Conservation (phyloP, 768 basidiomycete genomes). For the Phylloporus sp. region DNA sequence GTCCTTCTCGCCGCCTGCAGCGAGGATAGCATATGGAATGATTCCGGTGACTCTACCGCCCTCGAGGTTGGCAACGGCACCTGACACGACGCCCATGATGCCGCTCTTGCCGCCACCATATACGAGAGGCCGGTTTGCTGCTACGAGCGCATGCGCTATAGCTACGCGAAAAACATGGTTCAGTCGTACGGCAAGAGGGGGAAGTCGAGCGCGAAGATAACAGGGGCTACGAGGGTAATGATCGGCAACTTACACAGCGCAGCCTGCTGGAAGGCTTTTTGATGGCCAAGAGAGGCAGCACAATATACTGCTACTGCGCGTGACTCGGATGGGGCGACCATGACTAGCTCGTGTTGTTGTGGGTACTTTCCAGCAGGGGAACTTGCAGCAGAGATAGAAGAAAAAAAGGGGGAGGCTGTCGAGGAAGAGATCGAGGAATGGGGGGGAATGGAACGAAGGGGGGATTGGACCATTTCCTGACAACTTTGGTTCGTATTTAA, state of each 20-base stretch:
- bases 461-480: slow-evolving; percentile 11
- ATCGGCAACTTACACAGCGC: slow-evolving; percentile 55
- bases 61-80: slow-evolving; percentile 47
- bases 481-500: slow-evolving; percentile 22
- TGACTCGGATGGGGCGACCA: slow-evolving; percentile 30
- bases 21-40: slow-evolving; percentile 70
- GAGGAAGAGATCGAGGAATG: not conserved
- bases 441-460: slow-evolving; percentile 3
- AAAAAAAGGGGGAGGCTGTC: not conserved
- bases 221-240: not conserved
- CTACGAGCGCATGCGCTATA: slow-evolving; percentile 67
- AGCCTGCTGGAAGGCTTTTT: slow-evolving; percentile 57
- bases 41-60: slow-evolving; percentile 77
- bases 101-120: slow-evolving; percentile 86
- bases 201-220: not conserved
- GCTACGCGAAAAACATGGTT: slow-evolving; percentile 37
- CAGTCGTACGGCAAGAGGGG: not conserved
- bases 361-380: not conserved
- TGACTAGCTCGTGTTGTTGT: slow-evolving; percentile 15
- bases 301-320: slow-evolving; percentile 77
- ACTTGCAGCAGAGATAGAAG: not conserved
- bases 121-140: slow-evolving; percentile 56
- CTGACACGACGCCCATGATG: slow-evolving; percentile 81
- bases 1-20: slow-evolving; percentile 57
- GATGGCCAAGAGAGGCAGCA: slow-evolving; percentile 65